phyloP scores from a whole-genome alignment of 352 stramenopile genomes.

The Pythium coloratum region DNA sequence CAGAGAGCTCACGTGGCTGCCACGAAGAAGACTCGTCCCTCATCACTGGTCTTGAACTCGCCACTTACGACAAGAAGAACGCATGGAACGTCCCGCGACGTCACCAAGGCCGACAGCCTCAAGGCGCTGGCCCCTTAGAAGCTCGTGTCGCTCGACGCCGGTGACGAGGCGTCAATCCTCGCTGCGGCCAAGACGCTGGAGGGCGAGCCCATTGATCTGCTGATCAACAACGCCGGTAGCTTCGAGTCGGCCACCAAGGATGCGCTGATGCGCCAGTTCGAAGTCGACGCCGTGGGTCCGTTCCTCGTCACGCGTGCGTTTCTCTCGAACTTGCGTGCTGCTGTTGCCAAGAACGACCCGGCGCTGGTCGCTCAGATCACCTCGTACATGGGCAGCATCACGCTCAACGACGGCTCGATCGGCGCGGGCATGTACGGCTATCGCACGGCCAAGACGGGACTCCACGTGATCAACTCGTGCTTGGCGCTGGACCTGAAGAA shows the following conservation, averaged over 20 bases:
- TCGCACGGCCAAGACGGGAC: conserved; percentile 50
- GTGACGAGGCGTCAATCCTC: conserved; percentile 39
- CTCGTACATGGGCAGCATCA: conserved; percentile 46
- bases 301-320: no score
- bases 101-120: no score
- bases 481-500: no score
- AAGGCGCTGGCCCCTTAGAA: no score
- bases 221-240: conserved; percentile 57
- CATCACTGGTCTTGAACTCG: conserved; percentile 31
- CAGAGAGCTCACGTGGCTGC: no score
- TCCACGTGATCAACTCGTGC: conserved; percentile 63
- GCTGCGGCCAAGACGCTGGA: conserved; percentile 32
- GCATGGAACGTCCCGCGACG: no score
- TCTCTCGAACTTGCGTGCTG: conserved; percentile 32
- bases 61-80: conserved; percentile 19
- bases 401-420: conserved; percentile 28
- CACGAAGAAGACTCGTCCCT: conserved; percentile 24
- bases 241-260: conserved; percentile 35
- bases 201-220: conserved; percentile 41
- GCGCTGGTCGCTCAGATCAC: conserved; percentile 36
- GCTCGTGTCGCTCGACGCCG: conserved; percentile 41
- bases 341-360: conserved; percentile 1
- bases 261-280: conserved; percentile 45
- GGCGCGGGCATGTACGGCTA: conserved; percentile 46
- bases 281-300: no score